Evolutionary conservation across 805 yeast genomes (phyloP), one percentile per base, ranked within the genome.

Genomic region (Alloascoidea hylecoeti): DNA sequence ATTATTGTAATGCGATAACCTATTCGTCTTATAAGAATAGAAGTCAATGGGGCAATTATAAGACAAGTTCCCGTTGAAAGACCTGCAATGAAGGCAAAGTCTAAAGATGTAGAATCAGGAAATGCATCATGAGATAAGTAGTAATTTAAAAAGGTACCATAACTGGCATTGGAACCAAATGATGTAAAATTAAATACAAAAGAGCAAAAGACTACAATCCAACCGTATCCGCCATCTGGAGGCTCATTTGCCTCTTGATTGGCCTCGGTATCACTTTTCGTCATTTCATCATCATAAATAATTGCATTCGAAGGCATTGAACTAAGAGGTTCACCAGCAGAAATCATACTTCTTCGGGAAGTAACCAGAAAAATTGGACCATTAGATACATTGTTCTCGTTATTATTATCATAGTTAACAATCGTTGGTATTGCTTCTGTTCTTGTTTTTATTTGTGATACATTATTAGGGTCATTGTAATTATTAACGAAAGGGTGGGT

Each of bases 151-250:
- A 67, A 70, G 2, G 75, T 72, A 12, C 79, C 79, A 47, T 61
- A 75, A 0, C 66, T 60, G 5, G 73, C 60, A 44, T 70, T 72
- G 5, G 66, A 50, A 18, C 92, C 92, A 88, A 88, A 80, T 0
- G 83, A 70, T 28, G 69, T 61, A 44, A 74, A 68, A 51, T 73
- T 72, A 33, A 73, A 56, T 3, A 72, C 37, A 18, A 64, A 57
- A 3, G 70, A 64, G 9, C 75, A 71, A 13, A 69, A 42, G 12
- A 70, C 68, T 15, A 75, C 62, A 0, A 78, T 72, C 80, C 84
- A 75, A 2, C 81, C 84, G 40, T n/a, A n/a, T n/a, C n/a, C n/a
- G n/a, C n/a, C n/a, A n/a, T n/a, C n/a, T n/a, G n/a, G n/a, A n/a
- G n/a, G n/a, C n/a, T n/a, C n/a, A n/a, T n/a, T n/a, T n/a, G n/a